These are phyloP conservation scores for Immersiporthe knoxdaviesiana DNA, from an alignment of 2,329 filamentous ascomycete genomes.

Conservation along the genomic window DNA sequence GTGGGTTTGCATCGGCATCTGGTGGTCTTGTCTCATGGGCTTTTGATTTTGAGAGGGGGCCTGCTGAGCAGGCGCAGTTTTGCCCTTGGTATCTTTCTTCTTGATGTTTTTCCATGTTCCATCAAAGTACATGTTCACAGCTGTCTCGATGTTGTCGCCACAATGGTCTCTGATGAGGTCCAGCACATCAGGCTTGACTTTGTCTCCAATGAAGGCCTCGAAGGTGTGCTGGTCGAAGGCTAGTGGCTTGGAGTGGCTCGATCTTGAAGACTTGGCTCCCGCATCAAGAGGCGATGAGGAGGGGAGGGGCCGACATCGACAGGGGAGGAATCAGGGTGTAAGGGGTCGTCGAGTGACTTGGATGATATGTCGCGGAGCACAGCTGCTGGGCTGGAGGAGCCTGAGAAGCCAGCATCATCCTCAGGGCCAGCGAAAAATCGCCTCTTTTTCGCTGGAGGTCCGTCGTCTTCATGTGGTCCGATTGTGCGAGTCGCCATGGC, in stretches of 20 bases:
- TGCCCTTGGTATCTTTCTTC: slow-evolving; percentile 34
- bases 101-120: slow-evolving; percentile 64
- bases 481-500: slow-evolving; percentile 34
- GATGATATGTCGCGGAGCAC: not conserved
- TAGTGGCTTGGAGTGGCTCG: slow-evolving; percentile 36
- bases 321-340: slow-evolving; percentile 27
- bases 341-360: slow-evolving; percentile 33
- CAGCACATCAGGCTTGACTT: slow-evolving; percentile 53
- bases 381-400: slow-evolving; percentile 12
- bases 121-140: slow-evolving; percentile 72
- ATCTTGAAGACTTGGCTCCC: slow-evolving; percentile 28
- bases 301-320: slow-evolving; percentile 4
- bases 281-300: slow-evolving; percentile 5
- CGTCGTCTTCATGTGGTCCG: slow-evolving; percentile 22
- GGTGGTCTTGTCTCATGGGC: slow-evolving; percentile 19
- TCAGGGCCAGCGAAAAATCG: slow-evolving; percentile 33
- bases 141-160: slow-evolving; percentile 61
- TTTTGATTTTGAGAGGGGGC: slow-evolving; percentile 26
- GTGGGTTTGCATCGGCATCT: not conserved
- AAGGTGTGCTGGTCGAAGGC: slow-evolving; percentile 62
- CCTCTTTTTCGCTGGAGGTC: slow-evolving; percentile 28
- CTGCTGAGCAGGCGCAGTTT: slow-evolving; percentile 7
- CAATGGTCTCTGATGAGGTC: slow-evolving; percentile 57
- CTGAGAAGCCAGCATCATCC: slow-evolving; percentile 23
- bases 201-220: slow-evolving; percentile 62